Evolutionary conservation across 805 yeast genomes (phyloP).

Genomic region (Tetrapisispora nanseiensis): DNA sequence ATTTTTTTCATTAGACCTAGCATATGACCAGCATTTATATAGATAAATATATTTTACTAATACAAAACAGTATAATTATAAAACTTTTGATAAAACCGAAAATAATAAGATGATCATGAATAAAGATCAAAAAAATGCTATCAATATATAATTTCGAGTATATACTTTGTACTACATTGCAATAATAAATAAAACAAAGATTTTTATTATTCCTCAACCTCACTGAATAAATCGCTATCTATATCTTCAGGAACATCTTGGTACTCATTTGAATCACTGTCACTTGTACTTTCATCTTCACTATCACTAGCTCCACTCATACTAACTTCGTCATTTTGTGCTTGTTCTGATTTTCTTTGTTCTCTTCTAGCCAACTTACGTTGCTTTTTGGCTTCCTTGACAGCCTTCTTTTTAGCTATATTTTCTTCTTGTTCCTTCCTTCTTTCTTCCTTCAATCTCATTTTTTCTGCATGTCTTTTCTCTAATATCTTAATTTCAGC

Average conservation of each 20-base stretch:
- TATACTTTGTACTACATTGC: too few relatives aligned
- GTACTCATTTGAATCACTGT: constrained; percentile 30
- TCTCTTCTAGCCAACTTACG: constrained; percentile 50
- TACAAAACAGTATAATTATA: too few relatives aligned
- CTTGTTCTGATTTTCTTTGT: constrained; percentile 23
- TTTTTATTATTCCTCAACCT: constrained; percentile 25
- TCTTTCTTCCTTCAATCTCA: constrained; percentile 42
- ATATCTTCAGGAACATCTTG: constrained; percentile 36
- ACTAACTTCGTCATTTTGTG: constrained; percentile 16
- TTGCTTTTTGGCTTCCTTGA: constrained; percentile 61
- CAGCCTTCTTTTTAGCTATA: constrained; percentile 63
- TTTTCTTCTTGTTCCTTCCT: constrained; percentile 71
- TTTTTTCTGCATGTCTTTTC: constrained; percentile 51
- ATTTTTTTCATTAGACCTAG: neutral
- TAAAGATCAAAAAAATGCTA: too few relatives aligned
- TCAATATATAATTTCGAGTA: too few relatives aligned
- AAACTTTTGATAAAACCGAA: too few relatives aligned
- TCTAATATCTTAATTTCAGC: constrained; percentile 55
- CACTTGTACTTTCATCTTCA: constrained; percentile 24
- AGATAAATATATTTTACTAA: too few relatives aligned
- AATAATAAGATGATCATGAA: too few relatives aligned
- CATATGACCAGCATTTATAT: too few relatives aligned
- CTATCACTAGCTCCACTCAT: constrained; percentile 21
- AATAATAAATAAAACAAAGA: too few relatives aligned
- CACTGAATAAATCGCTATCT: constrained; percentile 40